These are phyloP conservation scores for Halophytophthora batemanensis DNA, from an alignment of 352 stramenopile genomes.

Conservation along the genomic window DNA sequence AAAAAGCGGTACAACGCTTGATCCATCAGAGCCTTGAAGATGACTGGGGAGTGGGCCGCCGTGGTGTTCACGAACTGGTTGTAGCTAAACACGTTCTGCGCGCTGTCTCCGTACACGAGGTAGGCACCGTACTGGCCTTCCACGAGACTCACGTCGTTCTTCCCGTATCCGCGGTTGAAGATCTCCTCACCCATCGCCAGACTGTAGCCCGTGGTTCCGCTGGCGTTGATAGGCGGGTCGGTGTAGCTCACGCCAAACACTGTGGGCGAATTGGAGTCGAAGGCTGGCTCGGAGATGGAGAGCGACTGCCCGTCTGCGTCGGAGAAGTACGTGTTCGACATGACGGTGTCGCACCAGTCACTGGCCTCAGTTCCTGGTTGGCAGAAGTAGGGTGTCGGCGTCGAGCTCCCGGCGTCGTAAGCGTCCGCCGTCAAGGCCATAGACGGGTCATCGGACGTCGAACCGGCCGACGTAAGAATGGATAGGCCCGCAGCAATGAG, in stretches of 20 bases:
- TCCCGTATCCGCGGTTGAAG: slow-evolving; percentile 31
- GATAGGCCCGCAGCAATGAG: slow-evolving; percentile 52
- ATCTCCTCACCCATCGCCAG: slow-evolving; percentile 32
- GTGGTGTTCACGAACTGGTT: slow-evolving; percentile 52
- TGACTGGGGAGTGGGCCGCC: slow-evolving; percentile 28
- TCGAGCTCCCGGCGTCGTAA: slow-evolving; percentile 9
- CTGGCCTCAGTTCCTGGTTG: slow-evolving; percentile 6
- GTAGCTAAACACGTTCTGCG: slow-evolving; percentile 37
- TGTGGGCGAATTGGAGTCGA: slow-evolving; percentile 29
- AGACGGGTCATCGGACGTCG: slow-evolving; percentile 41
- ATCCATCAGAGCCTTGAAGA: slow-evolving; percentile 58
- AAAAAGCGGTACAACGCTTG: slow-evolving; percentile 42
- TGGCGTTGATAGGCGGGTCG: slow-evolving; percentile 22
- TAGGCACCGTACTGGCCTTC: slow-evolving; percentile 37
- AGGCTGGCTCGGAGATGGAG: slow-evolving; percentile 3
- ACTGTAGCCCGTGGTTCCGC: slow-evolving; percentile 24
- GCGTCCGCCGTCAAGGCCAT: slow-evolving; percentile 26
- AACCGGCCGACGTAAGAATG: slow-evolving; percentile 34
- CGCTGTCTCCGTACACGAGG: slow-evolving; percentile 23
- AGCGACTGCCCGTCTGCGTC: slow-evolving; percentile 9
- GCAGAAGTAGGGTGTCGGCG: slow-evolving; percentile 22
- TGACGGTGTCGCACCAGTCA: slow-evolving; percentile 20
- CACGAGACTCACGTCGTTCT: slow-evolving; percentile 9
- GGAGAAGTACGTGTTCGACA: slow-evolving; percentile 18
- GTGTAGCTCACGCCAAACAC: slow-evolving; percentile 42